phyloP scores from a whole-genome alignment of 257 asterid genomes.

The Nicotiana otophora region DNA sequence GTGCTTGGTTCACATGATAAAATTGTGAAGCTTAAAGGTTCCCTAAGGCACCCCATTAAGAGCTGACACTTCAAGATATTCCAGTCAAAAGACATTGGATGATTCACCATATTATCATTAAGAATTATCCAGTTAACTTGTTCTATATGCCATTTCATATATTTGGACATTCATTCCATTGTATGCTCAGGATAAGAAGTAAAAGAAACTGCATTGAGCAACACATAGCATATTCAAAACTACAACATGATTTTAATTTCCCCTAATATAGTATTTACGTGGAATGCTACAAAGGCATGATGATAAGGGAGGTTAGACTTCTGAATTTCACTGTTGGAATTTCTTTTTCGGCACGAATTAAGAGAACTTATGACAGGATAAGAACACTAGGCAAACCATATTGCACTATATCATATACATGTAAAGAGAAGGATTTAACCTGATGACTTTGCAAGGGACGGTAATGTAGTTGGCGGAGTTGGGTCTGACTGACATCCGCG shows the following conservation, averaged over 20 bases:
- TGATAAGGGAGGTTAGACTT: background rate
- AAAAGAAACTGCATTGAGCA: background rate
- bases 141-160: background rate
- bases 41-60: background rate
- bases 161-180: background rate
- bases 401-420: background rate
- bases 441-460: slow-evolving; percentile 68
- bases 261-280: background rate
- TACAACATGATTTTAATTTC: background rate
- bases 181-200: background rate
- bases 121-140: background rate
- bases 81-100: background rate
- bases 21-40: slow-evolving; percentile 1
- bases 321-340: background rate
- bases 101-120: slow-evolving; percentile 1
- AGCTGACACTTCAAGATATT: background rate
- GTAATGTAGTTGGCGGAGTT: slow-evolving; percentile 43
- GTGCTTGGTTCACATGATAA: background rate
- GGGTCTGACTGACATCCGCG: slow-evolving; percentile 30
- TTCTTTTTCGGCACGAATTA: background rate
- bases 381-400: background rate
- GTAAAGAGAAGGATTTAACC: slow-evolving; percentile 37
- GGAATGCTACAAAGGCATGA: background rate
- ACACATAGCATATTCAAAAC: background rate
- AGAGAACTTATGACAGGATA: background rate